Evolutionary conservation across 306 rosid genomes (phyloP).

Genomic region (Pueraria montana): DNA sequence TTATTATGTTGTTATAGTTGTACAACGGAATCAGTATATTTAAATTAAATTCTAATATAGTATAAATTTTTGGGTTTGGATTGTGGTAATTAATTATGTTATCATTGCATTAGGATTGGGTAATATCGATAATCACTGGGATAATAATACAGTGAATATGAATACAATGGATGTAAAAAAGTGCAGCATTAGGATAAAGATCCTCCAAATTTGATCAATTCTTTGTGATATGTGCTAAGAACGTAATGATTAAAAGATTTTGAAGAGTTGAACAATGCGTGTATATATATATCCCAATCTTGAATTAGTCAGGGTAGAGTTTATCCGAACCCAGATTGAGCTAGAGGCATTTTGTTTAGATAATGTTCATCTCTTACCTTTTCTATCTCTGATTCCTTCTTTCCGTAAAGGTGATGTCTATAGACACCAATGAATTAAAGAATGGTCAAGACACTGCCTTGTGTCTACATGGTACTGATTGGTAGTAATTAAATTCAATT

Average conservation of each 20-base stretch:
- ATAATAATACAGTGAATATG: neutral
- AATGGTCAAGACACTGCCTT: conserved; percentile 30
- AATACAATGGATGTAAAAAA: neutral
- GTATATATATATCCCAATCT: conserved; percentile 2
- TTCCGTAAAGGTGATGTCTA: conserved; percentile 50
- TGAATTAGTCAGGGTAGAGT: conserved; percentile 27
- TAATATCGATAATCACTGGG: neutral
- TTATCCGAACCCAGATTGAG: conserved; percentile 51
- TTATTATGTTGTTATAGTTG: too few relatives aligned
- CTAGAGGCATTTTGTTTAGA: conserved; percentile 44
- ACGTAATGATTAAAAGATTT: conserved; percentile 47
- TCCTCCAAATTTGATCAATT: neutral
- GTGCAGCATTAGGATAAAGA: neutral
- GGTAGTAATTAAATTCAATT: neutral
- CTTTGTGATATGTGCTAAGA: conserved; percentile 7
- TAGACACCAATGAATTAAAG: conserved; percentile 12
- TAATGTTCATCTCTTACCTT: conserved; percentile 48
- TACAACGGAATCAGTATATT: too few relatives aligned
- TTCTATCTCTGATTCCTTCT: neutral
- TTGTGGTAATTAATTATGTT: neutral
- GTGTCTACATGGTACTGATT: neutral
- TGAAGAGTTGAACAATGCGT: conserved; percentile 49
- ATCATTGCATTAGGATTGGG: neutral
- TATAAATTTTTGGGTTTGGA: too few relatives aligned
- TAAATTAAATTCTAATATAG: too few relatives aligned